These are phyloP conservation scores for Smittium mucronatum DNA, from an alignment of 371 early-diverging fungal genomes.

Conservation along the genomic window DNA sequence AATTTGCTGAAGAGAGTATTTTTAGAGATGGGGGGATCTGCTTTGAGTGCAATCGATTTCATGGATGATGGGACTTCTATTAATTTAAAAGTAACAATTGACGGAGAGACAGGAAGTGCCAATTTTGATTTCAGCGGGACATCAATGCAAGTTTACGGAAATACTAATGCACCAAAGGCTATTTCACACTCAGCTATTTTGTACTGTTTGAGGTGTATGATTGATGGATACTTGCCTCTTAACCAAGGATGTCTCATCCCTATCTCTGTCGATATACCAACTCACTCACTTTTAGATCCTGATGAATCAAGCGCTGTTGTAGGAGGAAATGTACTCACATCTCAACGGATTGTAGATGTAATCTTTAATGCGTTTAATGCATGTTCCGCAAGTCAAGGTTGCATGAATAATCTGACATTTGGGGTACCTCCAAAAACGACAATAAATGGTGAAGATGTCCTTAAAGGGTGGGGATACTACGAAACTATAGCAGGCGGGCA, in stretches of 20 bases:
- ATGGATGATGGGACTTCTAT: conserved; percentile 94
- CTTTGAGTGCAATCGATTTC: conserved; percentile 54
- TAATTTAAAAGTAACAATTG: conserved; percentile 56
- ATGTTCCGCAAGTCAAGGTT: conserved; percentile 88
- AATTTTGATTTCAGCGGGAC: conserved; percentile 89
- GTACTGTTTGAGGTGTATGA: conserved; percentile 83
- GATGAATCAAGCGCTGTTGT: conserved; percentile 82
- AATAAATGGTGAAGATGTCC: conserved; percentile 38
- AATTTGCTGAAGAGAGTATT: conserved; percentile 49
- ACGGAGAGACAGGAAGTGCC: conserved; percentile 49
- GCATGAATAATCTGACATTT: conserved; percentile 92
- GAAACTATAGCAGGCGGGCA: conserved; percentile 83
- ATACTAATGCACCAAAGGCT: conserved; percentile 50
- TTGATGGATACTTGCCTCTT: conserved; percentile 78
- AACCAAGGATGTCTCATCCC: conserved; percentile 90
- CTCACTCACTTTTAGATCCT: conserved; percentile 58
- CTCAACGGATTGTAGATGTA: conserved; percentile 86
- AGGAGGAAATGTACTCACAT: conserved; percentile 92
- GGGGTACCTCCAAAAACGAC: conserved; percentile 45
- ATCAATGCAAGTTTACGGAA: conserved; percentile 68
- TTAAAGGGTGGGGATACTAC: conserved; percentile 86
- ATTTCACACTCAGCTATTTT: conserved; percentile 82
- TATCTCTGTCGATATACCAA: conserved; percentile 64
- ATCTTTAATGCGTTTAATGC: conserved; percentile 79
- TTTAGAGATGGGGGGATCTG: conserved; percentile 18